Evolutionary conservation across 108 stramenopile species (phyloP).

Genomic region (Craspedostauros australis): DNA sequence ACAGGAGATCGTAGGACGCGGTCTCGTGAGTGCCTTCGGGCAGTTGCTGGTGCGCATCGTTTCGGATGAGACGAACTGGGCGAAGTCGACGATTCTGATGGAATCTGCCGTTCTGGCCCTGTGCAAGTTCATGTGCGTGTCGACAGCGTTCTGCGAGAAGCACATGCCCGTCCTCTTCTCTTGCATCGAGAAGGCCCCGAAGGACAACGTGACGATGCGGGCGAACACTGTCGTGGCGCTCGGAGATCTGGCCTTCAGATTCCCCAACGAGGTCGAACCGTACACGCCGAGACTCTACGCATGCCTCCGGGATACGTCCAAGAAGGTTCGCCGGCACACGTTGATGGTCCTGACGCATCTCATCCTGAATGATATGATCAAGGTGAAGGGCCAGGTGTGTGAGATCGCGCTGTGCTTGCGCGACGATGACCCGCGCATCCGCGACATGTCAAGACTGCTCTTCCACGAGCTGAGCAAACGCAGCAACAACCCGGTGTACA

Average conservation of each 20-base stretch:
- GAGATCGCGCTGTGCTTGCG: constrained; percentile 91
- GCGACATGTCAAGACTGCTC: constrained; percentile 87
- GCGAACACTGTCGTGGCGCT: constrained; percentile 93
- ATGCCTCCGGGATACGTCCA: constrained; percentile 87
- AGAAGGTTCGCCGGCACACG: constrained; percentile 86
- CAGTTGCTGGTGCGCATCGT: constrained; percentile 84
- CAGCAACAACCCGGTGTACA: constrained; percentile 96
- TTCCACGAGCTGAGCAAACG: constrained; percentile 93
- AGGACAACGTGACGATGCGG: constrained; percentile 73
- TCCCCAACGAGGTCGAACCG: constrained; percentile 97
- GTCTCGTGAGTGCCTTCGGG: constrained; percentile 76
- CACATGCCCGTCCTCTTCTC: constrained; percentile 92
- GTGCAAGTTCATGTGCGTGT: constrained; percentile 93
- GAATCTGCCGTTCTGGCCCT: constrained; percentile 85
- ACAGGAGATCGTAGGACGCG: constrained; percentile 84
- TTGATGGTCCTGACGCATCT: constrained; percentile 96
- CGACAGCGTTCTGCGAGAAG: constrained; percentile 83
- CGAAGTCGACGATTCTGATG: constrained; percentile 56
- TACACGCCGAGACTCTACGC: constrained; percentile 92
- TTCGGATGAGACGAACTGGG: constrained; percentile 70
- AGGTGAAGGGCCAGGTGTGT: constrained; percentile 94
- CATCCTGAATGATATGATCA: constrained; percentile 98
- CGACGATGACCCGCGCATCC: constrained; percentile 80
- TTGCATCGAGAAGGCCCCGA: constrained; percentile 69
- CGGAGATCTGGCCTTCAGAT: constrained; percentile 96